Base-by-base conservation (phyloP, 768 basidiomycete species). In the Russula lepida region DNA sequence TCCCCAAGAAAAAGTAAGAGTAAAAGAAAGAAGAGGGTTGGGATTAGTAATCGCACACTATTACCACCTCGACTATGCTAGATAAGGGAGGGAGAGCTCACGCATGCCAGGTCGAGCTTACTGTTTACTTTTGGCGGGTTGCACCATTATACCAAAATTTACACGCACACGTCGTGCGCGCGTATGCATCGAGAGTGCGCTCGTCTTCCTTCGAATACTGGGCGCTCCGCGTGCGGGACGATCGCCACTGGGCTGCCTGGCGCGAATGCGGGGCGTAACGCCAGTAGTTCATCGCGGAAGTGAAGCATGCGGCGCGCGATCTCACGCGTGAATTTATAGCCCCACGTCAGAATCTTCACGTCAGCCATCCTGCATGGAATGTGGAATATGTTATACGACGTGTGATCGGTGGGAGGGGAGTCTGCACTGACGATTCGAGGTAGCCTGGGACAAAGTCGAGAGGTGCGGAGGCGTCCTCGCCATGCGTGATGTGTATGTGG, bases 291-390 rank as follows among this genome's bases (percentile, higher is more conserved):
- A n/a, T 74, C 75, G 17, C 73, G 70, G 49, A 75, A 77, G 44
- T 60, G 66, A 15, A 69, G 59, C 78, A 84, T 82, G 17, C 85
- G 80, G 37, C 85, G 78, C 3, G 74, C 72, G 11, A 82, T 63
- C 71, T 87, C 84, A 1, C 84, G 76, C 4, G 68, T 56, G 56
- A 76, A 77, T 64, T 86, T 87, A 69, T 85, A 86, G 0, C 68
- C 74, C 76, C 81, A 81, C 56, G 73, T 73, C 48, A 84, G 63
- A 23, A 77, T 70, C 0, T 68, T 75, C 6, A 86, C 55, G 44
- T 74, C 73, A 17, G 64, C 70, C 47, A 65, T 62, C n/a, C 72
- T 74, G 48, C 21, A 2, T 23, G 17, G n/a, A n/a, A 43, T 43
- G 4, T 11, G 9, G 1, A 1, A 6, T 6, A n/a, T 13, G 12